phyloP scores from a whole-genome alignment of 805 yeast genomes.

The Monosporozyma yasuniensis region DNA sequence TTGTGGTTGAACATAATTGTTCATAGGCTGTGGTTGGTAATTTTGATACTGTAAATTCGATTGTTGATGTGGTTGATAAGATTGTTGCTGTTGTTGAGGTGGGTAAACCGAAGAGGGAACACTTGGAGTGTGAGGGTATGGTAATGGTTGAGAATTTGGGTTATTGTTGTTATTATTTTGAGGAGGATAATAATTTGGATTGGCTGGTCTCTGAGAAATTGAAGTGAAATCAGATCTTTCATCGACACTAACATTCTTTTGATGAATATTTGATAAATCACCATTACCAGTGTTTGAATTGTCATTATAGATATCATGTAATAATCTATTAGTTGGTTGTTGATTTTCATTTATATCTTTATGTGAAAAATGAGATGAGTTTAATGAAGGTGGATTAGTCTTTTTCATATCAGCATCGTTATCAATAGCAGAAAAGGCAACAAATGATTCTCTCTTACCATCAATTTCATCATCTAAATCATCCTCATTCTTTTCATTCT shows the following conservation, averaged over 20 bases:
- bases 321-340: slow-evolving; percentile 14
- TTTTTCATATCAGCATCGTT: slow-evolving; percentile 4
- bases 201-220: slow-evolving; percentile 67
- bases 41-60: slow-evolving; percentile 10
- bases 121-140: slow-evolving; percentile 7
- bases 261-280: slow-evolving; percentile 3
- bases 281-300: slow-evolving; percentile 2
- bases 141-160: not conserved
- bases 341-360: slow-evolving; percentile 9
- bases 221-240: slow-evolving; percentile 58
- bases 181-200: slow-evolving; percentile 34
- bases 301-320: slow-evolving; percentile 20
- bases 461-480: slow-evolving; percentile 5
- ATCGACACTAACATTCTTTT: slow-evolving; percentile 17
- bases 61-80: slow-evolving; percentile 12
- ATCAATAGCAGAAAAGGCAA: slow-evolving; percentile 19
- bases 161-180: not conserved
- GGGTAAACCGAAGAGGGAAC: not conserved
- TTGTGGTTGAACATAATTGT: slow-evolving; percentile 3
- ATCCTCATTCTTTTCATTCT: not conserved
- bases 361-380: slow-evolving; percentile 17
- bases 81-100: slow-evolving; percentile 5
- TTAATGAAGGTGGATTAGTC: slow-evolving; percentile 11
- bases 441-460: slow-evolving; percentile 6
- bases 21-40: slow-evolving; percentile 6